A percentile compares a stretch with the other conserved stretches of the same genome.
phyloP scores from a whole-genome alignment of 139 green algal genomes.

The Desmodesmus armatus region DNA sequence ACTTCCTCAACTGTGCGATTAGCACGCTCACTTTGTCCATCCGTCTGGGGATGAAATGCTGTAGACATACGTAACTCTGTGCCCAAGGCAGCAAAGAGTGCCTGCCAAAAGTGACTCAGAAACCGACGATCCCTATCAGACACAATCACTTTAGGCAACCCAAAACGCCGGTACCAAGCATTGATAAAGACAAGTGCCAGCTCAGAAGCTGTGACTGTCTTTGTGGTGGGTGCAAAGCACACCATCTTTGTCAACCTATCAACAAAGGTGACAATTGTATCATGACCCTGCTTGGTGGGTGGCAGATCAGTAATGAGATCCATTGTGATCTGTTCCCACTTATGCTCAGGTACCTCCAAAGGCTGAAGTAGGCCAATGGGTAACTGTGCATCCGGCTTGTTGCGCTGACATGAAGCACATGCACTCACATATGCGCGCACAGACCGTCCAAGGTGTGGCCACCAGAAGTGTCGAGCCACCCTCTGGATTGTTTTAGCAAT shows the following conservation, averaged over 20 bases:
- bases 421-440: slow-evolving; percentile 47
- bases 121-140: slow-evolving; percentile 73
- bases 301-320: slow-evolving; percentile 73
- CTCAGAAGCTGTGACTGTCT: slow-evolving; percentile 42
- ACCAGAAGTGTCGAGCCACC: slow-evolving; percentile 38
- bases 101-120: slow-evolving; percentile 55
- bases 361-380: slow-evolving; percentile 56
- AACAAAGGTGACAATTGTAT: slow-evolving; percentile 65
- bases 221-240: slow-evolving; percentile 55
- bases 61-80: slow-evolving; percentile 63
- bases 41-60: slow-evolving; percentile 68
- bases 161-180: slow-evolving; percentile 56
- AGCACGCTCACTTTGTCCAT: slow-evolving; percentile 77
- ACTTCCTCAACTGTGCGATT: slow-evolving; percentile 65
- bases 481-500: slow-evolving; percentile 35
- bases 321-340: slow-evolving; percentile 61
- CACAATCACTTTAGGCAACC: slow-evolving; percentile 62
- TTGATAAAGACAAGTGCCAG: slow-evolving; percentile 60
- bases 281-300: slow-evolving; percentile 24
- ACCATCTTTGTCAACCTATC: slow-evolving; percentile 70
- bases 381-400: slow-evolving; percentile 42
- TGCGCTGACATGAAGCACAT: slow-evolving; percentile 56
- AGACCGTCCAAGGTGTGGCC: slow-evolving; percentile 42
- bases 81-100: slow-evolving; percentile 48
- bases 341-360: slow-evolving; percentile 47